These are phyloP conservation scores for Podospora pseudopauciseta DNA, from an alignment of 495 filamentous ascomycete genomes.

Conservation along the genomic window DNA sequence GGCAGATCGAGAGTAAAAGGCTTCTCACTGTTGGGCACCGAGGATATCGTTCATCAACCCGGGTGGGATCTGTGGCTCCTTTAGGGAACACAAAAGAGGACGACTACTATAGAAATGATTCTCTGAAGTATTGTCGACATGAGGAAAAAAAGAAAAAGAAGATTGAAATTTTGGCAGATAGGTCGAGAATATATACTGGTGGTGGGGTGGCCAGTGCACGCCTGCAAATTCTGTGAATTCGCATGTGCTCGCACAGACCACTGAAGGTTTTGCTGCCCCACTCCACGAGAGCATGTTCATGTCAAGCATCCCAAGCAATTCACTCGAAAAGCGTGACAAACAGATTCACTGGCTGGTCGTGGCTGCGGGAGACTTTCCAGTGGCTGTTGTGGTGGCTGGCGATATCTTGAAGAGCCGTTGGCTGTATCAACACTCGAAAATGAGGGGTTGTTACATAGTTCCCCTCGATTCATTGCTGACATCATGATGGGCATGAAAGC, in stretches of 20 bases:
- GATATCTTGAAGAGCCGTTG: not conserved
- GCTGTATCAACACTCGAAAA: not conserved
- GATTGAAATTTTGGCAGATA: constrained; percentile 22
- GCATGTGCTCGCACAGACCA: constrained; percentile 8
- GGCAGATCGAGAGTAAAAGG: constrained; percentile 48
- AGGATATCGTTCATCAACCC: constrained; percentile 61
- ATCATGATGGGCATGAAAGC: no score
- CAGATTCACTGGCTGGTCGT: not conserved
- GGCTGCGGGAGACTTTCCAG: not conserved
- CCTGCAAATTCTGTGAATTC: constrained; percentile 37
- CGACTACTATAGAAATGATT: constrained; percentile 91
- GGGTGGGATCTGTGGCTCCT: constrained; percentile 61
- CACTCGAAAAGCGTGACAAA: not conserved
- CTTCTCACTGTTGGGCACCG: constrained; percentile 57
- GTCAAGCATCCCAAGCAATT: not conserved
- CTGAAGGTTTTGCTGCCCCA: not conserved
- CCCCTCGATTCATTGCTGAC: not conserved
- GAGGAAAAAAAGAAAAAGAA: constrained; percentile 40
- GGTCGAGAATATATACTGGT: constrained; percentile 35
- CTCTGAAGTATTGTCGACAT: constrained; percentile 71
- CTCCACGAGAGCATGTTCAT: not conserved
- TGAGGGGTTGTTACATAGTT: not conserved
- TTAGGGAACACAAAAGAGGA: constrained; percentile 75
- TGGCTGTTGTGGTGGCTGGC: not conserved
- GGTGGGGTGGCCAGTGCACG: constrained; percentile 34